phyloP scores from a whole-genome alignment of 352 stramenopile species.

The Pythium coloratum region DNA sequence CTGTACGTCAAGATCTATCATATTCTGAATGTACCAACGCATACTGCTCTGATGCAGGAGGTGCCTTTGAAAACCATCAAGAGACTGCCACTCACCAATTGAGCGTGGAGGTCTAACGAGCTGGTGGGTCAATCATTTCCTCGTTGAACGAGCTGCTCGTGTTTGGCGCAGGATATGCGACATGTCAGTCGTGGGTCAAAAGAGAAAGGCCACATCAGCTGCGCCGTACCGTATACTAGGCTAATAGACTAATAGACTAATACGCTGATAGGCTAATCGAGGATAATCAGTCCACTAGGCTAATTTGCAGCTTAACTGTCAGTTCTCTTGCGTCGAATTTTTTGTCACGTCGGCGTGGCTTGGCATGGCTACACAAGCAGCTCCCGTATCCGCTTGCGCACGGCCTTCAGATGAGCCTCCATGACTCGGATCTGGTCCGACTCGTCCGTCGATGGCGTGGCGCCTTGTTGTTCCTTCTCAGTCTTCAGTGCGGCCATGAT shows the following conservation, averaged over 20 bases:
- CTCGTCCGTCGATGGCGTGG: not conserved
- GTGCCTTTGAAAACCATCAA: too few species aligned
- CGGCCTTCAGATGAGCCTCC: constrained; percentile 18
- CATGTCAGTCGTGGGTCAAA: not conserved
- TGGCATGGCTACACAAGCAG: constrained; percentile 18
- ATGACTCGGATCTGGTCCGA: constrained; percentile 21
- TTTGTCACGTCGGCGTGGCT: not conserved
- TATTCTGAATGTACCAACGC: too few species aligned
- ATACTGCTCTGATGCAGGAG: not conserved
- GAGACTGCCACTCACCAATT: too few species aligned
- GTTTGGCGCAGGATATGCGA: not conserved
- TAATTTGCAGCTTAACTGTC: too few species aligned
- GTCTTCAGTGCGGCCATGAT: constrained; percentile 13
- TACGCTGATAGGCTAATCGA: too few species aligned
- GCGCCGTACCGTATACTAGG: not conserved
- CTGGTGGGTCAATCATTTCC: too few species aligned
- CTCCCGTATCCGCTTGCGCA: constrained; percentile 26
- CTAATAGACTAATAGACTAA: not conserved
- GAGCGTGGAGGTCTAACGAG: too few species aligned
- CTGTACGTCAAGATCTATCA: too few species aligned
- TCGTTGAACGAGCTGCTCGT: too few species aligned
- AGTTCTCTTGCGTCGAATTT: too few species aligned
- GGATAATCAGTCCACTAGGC: too few species aligned
- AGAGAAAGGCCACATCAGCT: not conserved
- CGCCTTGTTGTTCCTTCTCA: constrained; percentile 14